phyloP scores from a whole-genome alignment of 2,329 filamentous ascomycete genomes.

The Aspergillus persii region DNA sequence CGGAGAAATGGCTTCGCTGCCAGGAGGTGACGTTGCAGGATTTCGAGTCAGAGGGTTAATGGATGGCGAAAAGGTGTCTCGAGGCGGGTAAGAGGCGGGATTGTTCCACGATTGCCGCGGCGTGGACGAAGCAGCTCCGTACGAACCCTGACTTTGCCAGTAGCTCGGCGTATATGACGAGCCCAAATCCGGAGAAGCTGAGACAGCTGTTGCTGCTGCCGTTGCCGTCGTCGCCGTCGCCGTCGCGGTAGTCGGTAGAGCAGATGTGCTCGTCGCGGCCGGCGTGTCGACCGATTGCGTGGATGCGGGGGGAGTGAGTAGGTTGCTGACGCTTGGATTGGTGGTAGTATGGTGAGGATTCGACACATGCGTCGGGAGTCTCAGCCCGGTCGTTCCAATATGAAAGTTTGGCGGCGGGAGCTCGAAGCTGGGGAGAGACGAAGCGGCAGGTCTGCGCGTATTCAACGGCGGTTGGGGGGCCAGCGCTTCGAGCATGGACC shows the following conservation, averaged over 20 bases:
- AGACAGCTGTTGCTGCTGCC: conserved; percentile 46
- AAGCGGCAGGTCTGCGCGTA: conserved; percentile 67
- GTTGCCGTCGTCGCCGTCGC: conserved; percentile 38
- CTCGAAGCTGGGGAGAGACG: conserved; percentile 66
- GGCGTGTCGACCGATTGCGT: conserved; percentile 51
- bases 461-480: conserved; percentile 63
- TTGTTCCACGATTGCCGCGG: conserved; percentile 47
- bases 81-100: conserved; percentile 42
- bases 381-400: conserved; percentile 47
- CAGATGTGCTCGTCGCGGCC: conserved; percentile 34
- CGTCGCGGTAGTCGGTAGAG: conserved; percentile 9
- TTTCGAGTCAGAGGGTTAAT: conserved; percentile 54
- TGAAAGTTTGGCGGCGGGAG: conserved; percentile 59
- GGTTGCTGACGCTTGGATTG: conserved; percentile 57
- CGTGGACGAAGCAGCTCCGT: conserved; percentile 49
- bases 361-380: conserved; percentile 46
- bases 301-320: conserved; percentile 61
- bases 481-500: conserved; percentile 60
- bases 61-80: conserved; percentile 58
- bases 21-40: conserved; percentile 58
- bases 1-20: conserved; percentile 63
- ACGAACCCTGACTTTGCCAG: conserved; percentile 62
- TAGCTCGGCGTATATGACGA: conserved; percentile 48
- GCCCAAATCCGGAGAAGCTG: conserved; percentile 43
- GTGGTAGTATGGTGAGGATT: conserved; percentile 45